Evolutionary conservation across 2,329 filamentous ascomycete species (phyloP).

Genomic region (Ophiocordyceps camponoti-leonardi): DNA sequence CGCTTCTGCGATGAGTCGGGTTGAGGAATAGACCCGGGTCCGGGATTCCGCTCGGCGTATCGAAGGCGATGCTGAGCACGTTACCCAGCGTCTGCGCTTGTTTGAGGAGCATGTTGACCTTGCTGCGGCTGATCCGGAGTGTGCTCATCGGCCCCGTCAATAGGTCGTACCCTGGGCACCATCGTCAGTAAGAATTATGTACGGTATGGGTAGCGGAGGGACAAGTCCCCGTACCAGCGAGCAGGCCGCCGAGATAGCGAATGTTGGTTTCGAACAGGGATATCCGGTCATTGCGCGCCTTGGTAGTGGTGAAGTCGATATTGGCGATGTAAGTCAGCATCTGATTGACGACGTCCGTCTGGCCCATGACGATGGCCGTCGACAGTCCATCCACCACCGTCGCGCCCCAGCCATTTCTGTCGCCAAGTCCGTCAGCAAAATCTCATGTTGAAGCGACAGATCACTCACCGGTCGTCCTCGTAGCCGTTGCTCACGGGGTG

Average conservation of each 20-base stretch:
- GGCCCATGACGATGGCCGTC: conserved; percentile 63
- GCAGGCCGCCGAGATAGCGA: conserved; percentile 59
- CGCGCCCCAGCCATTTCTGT: conserved; percentile 70
- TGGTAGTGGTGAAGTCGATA: conserved; percentile 52
- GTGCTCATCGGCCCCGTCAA: conserved; percentile 46
- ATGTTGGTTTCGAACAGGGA: conserved; percentile 74
- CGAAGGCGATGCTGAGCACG: conserved; percentile 58
- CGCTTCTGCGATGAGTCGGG: conserved; percentile 28
- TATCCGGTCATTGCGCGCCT: conserved; percentile 27
- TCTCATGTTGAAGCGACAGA: neutral
- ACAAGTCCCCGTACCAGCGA: conserved; percentile 38
- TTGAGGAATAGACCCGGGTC: conserved; percentile 49
- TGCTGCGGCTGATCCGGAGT: conserved; percentile 23
- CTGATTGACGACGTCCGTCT: conserved; percentile 46
- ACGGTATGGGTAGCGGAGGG: too few species aligned
- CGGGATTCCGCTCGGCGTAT: conserved; percentile 60
- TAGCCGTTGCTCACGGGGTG: conserved; percentile 47
- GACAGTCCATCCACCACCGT: conserved; percentile 66
- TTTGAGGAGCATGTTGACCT: conserved; percentile 40
- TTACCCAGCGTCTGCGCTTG: conserved; percentile 57
- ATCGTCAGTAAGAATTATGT: neutral
- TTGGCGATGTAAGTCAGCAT: conserved; percentile 55
- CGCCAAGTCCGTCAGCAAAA: neutral
- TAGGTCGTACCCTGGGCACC: conserved; percentile 43
- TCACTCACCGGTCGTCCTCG: conserved; percentile 48